Conservation (phyloP, 2,329 filamentous ascomycete species). For the Pyricularia pennisetigena region DNA sequence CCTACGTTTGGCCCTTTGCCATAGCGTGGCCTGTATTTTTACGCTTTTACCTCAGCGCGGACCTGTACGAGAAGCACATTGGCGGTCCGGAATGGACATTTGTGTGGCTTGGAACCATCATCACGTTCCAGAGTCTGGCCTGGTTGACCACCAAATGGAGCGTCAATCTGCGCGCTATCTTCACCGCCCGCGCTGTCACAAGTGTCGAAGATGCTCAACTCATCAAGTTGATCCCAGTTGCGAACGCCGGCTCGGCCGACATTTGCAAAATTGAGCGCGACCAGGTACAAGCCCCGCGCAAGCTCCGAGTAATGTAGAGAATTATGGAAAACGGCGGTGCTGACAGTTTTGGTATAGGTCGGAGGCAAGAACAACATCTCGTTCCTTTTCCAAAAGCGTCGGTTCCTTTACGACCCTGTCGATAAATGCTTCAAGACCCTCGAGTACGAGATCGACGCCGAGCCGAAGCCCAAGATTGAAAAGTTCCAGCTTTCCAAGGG, state of each 20-base stretch:
- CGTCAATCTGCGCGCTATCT: constrained; percentile 71
- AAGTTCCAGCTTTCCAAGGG: constrained; percentile 75
- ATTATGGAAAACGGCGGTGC: neutral
- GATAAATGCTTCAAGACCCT: constrained; percentile 72
- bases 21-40: constrained; percentile 90
- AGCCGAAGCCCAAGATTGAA: constrained; percentile 71
- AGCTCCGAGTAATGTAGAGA: neutral
- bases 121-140: constrained; percentile 76
- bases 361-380: constrained; percentile 69
- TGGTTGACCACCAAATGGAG: constrained; percentile 99
- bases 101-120: constrained; percentile 81
- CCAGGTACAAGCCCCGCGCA: constrained; percentile 33
- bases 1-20: constrained; percentile 88
- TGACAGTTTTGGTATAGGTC: constrained; percentile 28
- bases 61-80: constrained; percentile 85
- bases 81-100: constrained; percentile 96
- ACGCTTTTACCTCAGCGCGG: constrained; percentile 71
- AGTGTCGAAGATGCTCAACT: constrained; percentile 65
- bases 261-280: constrained; percentile 77
- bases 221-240: constrained; percentile 86
- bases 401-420: constrained; percentile 74
- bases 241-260: constrained; percentile 81
- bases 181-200: constrained; percentile 65
- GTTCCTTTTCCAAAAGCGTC: constrained; percentile 96
- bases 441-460: constrained; percentile 71